Percentiles rank a stretch among this genome's conserved stretches.
Evolutionary conservation across 75 land plant genomes (phyloP).

Genomic region (Adiantum capillusveneris): DNA sequence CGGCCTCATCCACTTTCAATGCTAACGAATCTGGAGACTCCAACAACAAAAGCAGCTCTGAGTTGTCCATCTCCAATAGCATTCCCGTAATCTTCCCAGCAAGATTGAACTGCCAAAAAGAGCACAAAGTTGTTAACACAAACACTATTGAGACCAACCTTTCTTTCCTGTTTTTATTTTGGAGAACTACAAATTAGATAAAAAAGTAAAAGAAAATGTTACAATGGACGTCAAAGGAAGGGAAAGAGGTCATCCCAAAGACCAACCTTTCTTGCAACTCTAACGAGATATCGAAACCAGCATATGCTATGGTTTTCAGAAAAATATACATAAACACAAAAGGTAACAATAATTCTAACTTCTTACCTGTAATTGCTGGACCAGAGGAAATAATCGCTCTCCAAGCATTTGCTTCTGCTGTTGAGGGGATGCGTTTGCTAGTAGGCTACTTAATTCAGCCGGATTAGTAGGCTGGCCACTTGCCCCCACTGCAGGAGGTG

Average conservation of each 20-base stretch:
- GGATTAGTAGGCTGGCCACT: slow-evolving; percentile 16
- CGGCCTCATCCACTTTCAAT: slow-evolving; percentile 68
- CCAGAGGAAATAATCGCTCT: slow-evolving; percentile 61
- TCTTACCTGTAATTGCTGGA: slow-evolving; percentile 43
- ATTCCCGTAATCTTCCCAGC: slow-evolving; percentile 83
- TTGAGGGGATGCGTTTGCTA: slow-evolving; percentile 56
- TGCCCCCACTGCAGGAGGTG: slow-evolving; percentile 9
- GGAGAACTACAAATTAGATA: too few relatives aligned
- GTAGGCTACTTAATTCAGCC: slow-evolving; percentile 45
- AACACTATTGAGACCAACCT: too few relatives aligned
- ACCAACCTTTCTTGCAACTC: too few relatives aligned
- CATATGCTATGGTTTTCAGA: too few relatives aligned
- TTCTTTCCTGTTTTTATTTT: too few relatives aligned
- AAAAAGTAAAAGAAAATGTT: too few relatives aligned
- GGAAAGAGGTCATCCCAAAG: too few relatives aligned
- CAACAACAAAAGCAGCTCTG: slow-evolving; percentile 52
- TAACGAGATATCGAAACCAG: too few relatives aligned
- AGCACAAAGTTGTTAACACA: too few relatives aligned
- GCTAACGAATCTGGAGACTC: slow-evolving; percentile 67
- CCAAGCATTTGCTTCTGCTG: slow-evolving; percentile 71
- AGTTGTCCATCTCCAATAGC: slow-evolving; percentile 81
- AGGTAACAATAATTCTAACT: too few relatives aligned
- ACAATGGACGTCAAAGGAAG: too few relatives aligned
- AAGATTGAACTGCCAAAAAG: slow-evolving; percentile 45
- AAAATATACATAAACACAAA: too few relatives aligned